phyloP scores from a whole-genome alignment of 768 basidiomycete species.

The Nidularia pulvinata region DNA sequence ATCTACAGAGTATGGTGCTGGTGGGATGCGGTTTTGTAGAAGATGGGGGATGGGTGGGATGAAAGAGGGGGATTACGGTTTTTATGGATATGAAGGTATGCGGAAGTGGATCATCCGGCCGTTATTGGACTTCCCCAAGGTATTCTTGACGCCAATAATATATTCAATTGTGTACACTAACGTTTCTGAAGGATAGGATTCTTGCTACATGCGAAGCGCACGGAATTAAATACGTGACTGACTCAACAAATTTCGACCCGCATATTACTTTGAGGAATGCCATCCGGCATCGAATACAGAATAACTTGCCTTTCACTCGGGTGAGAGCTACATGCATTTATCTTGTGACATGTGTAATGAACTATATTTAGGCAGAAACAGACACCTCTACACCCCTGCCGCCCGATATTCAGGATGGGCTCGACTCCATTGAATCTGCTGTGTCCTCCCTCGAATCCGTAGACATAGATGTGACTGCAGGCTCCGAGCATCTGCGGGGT shows the following conservation, averaged over 20 bases:
- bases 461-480: conserved; percentile 26
- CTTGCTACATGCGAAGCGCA: conserved; percentile 74
- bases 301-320: conserved; percentile 3
- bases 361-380: too few species aligned
- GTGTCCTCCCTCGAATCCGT: conserved; percentile 22
- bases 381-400: conserved; percentile 14
- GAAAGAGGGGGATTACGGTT: conserved; percentile 26
- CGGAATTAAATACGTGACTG: conserved; percentile 60
- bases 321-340: too few species aligned
- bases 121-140: conserved; percentile 69
- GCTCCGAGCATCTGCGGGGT: conserved; percentile 31
- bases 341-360: too few species aligned
- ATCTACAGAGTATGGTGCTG: conserved; percentile 53
- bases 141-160: conserved; percentile 18
- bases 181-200: conserved; percentile 63
- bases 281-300: conserved; percentile 50
- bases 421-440: conserved; percentile 28
- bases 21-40: conserved; percentile 67
- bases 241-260: conserved; percentile 77
- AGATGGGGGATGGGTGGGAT: conserved; percentile 79
- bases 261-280: conserved; percentile 72
- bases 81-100: conserved; percentile 58
- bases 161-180: background rate
- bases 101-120: conserved; percentile 72
- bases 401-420: conserved; percentile 21